phyloP scores from a whole-genome alignment of 768 basidiomycete genomes.

The Russula vinacea region DNA sequence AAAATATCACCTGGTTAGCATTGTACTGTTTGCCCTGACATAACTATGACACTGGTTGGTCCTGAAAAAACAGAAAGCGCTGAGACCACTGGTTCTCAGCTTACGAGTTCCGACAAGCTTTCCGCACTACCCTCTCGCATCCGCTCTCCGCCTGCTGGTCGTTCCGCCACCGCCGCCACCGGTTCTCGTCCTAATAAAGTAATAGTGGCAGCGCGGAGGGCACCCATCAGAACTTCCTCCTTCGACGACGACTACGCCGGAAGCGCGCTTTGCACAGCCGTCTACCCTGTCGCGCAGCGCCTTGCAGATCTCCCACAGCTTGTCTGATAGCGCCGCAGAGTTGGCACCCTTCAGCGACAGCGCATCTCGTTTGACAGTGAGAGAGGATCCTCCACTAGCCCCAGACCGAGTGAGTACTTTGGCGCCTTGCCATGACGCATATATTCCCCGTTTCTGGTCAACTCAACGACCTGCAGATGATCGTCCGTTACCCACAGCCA shows the following conservation, averaged over 20 bases:
- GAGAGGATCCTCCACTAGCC: conserved; percentile 40
- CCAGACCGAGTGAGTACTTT: conserved; percentile 41
- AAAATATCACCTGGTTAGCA: conserved; percentile 5
- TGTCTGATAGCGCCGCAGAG: conserved; percentile 15
- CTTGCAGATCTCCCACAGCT: neutral
- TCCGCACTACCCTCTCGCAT: conserved; percentile 37
- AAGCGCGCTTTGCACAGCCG: neutral
- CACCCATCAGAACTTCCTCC: conserved; percentile 28
- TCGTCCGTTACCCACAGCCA: conserved; percentile 18
- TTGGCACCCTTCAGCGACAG: conserved; percentile 45
- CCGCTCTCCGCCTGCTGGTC: conserved; percentile 37
- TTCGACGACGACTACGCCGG: neutral
- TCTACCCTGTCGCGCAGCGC: conserved; percentile 26
- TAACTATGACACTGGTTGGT: too few species aligned
- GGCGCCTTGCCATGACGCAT: conserved; percentile 1
- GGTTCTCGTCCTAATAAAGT: conserved; percentile 29
- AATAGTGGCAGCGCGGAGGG: conserved; percentile 41
- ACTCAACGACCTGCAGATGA: conserved; percentile 4
- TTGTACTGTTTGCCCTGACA: too few species aligned
- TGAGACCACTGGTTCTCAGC: conserved; percentile 35
- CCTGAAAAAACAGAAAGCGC: conserved; percentile 26
- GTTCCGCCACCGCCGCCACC: conserved; percentile 34
- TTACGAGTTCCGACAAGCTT: conserved; percentile 47
- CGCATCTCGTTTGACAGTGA: conserved; percentile 59
- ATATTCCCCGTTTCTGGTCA: neutral